phyloP scores from a whole-genome alignment of 106 monocot species.

The Dendrobium nobile region DNA sequence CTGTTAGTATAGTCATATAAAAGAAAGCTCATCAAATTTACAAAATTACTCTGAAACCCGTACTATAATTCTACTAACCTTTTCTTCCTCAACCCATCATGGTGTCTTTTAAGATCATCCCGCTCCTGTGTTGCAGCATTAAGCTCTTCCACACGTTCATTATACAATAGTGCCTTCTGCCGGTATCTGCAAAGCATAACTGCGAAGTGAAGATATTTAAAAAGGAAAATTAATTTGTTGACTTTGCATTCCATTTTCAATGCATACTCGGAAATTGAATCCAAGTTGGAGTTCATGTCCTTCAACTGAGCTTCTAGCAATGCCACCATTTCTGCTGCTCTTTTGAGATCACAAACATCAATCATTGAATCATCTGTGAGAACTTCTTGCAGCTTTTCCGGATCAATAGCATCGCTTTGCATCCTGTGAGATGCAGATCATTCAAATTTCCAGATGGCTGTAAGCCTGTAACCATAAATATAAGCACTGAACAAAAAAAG shows the following conservation, averaged over 20 bases:
- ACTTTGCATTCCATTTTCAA: conserved; percentile 1
- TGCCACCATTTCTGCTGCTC: conserved; percentile 78
- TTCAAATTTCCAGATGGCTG: background rate
- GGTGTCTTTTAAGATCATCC: conserved; percentile 82
- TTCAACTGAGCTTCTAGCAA: conserved; percentile 90
- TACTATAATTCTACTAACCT: conserved; percentile 23
- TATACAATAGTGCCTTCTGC: conserved; percentile 51
- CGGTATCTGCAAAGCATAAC: conserved; percentile 47
- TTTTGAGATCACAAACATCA: conserved; percentile 64
- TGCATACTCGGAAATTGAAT: conserved; percentile 86
- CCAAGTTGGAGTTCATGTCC: conserved; percentile 93
- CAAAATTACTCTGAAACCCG: background rate
- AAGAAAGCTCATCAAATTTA: background rate
- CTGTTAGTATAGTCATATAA: background rate
- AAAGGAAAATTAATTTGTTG: background rate
- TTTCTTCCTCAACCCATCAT: conserved; percentile 89
- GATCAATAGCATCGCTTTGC: conserved; percentile 83
- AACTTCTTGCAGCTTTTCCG: conserved; percentile 62
- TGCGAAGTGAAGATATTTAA: background rate
- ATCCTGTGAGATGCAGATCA: conserved; percentile 39
- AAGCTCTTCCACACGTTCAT: conserved; percentile 79
- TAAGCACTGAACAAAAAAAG: background rate
- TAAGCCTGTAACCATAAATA: background rate
- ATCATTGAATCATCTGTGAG: conserved; percentile 39
- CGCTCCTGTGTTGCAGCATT: conserved; percentile 79